Percentiles rank a stretch among this genome's conserved stretches.
Conservation (phyloP, 495 filamentous ascomycete species). For the Hypoxylon perforatum region DNA sequence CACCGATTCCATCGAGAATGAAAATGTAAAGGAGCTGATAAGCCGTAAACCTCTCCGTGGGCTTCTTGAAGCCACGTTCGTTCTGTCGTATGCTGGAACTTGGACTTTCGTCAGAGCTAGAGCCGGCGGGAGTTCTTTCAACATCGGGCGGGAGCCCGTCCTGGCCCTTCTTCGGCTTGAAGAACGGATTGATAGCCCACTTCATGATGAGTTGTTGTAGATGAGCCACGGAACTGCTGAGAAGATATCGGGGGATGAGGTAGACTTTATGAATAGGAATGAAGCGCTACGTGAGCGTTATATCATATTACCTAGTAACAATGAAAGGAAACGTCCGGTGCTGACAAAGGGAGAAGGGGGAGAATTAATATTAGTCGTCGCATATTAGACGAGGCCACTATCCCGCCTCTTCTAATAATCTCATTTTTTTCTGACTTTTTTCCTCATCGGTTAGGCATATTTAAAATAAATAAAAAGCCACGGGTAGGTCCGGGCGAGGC, state of each 20-base stretch:
- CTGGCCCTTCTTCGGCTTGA: conserved; percentile 25
- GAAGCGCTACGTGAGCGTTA: conserved; percentile 31
- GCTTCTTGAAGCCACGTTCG: conserved; percentile 35
- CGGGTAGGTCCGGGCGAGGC: neutral
- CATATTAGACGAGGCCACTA: conserved; percentile 14
- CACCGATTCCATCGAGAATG: conserved; percentile 51
- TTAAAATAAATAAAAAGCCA: conserved; percentile 16
- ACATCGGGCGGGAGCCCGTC: conserved; percentile 35
- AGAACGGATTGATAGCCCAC: conserved; percentile 52
- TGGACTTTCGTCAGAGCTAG: conserved; percentile 8
- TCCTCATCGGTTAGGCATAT: conserved; percentile 4
- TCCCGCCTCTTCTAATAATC: conserved; percentile 18
- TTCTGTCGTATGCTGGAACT: conserved; percentile 1
- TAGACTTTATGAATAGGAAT: conserved; percentile 21
- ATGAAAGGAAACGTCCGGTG: conserved; percentile 42
- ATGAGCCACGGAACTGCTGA: neutral
- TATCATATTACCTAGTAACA: conserved; percentile 39
- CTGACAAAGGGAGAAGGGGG: conserved; percentile 57
- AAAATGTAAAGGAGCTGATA: conserved; percentile 56
- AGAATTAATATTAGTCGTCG: conserved; percentile 9
- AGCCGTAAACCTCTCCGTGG: conserved; percentile 48
- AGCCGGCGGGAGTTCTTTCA: conserved; percentile 27
- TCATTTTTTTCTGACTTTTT: conserved; percentile 1
- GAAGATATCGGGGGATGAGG: conserved; percentile 1
- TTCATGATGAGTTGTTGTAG: conserved; percentile 41